Evolutionary conservation across 805 yeast genomes (phyloP), one percentile per base, ranked within the genome.

Genomic region (Saturnispora sanitii): DNA sequence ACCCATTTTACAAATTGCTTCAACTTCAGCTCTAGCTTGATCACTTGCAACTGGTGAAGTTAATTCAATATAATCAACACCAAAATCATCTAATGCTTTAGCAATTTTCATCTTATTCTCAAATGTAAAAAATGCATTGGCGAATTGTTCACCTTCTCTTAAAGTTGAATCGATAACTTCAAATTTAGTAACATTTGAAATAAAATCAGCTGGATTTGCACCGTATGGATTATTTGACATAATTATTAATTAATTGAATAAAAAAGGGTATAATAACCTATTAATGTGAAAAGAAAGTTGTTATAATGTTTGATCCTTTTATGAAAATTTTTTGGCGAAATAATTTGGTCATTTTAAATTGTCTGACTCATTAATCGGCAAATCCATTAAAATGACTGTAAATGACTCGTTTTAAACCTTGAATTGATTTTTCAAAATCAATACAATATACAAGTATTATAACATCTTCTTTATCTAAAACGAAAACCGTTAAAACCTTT

Each of bases 81-180:
- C 79, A 50, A 73, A 73, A 40, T 73, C 79, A 50, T 72, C 78
- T 48, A 73, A 58, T 35, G 79, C 79, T 57, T 70, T 73, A 46
- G 79, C 79, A 31, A 73, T 73, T 56, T 71, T 72, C 35, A 73
- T 64, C 58, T 73, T 73, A 58, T 64, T 72, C 42, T 73, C 78
- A 33, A 75, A 62, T 37, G 70, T 65, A 62, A 73, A 73, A 49
- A 73, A 73, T n/a, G 79, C 72, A 50, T 73, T 73, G 51, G 79
- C 79, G 49, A 73, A 73, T 55, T 73, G 79, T 56, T 73, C 79
- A 53, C 79, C 79, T 56, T 73, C 79, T 69, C 79, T 71, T 42
- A 73, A 62, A 18, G 79, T 73, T 22, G 77, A 68, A 52, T 73
- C 79, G 44, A 73, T 73, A 30, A 73, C 57, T 57, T 73, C 67